A percentile compares a stretch with the other conserved stretches of the same genome.
These are phyloP conservation scores for Candida buenavistaensis DNA, from an alignment of 1,139 yeast species.

Conservation along the genomic window DNA sequence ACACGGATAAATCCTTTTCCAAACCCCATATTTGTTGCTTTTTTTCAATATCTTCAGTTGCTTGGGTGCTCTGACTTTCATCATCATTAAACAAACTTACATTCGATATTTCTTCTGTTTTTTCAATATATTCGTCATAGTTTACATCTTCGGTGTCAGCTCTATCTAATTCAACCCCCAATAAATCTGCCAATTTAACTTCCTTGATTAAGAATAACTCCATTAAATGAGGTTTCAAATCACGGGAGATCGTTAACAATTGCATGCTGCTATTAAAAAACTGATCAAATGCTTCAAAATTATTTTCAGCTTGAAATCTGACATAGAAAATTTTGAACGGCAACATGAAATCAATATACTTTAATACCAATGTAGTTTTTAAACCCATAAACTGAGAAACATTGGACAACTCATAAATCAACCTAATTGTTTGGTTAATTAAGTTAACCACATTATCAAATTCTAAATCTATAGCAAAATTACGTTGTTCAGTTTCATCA, in stretches of 20 bases:
- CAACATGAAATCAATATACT: constrained; percentile 32
- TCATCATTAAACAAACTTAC: constrained; percentile 19
- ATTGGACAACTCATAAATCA: constrained; percentile 10
- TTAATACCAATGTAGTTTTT: constrained; percentile 25
- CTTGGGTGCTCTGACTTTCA: constrained; percentile 9
- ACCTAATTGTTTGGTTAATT: constrained; percentile 12
- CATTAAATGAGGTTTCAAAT: constrained; percentile 26
- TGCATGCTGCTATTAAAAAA: constrained; percentile 23
- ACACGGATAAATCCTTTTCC: constrained; percentile 53
- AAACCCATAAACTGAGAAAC: constrained; percentile 15
- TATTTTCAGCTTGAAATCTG: constrained; percentile 26
- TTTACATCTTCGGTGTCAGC: constrained; percentile 60
- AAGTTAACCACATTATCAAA: constrained; percentile 14
- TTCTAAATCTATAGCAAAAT: constrained; percentile 13
- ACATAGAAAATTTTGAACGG: constrained; percentile 35
- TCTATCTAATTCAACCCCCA: constrained; percentile 48
- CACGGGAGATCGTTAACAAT: constrained; percentile 21
- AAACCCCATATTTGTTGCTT: constrained; percentile 25
- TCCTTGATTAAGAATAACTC: constrained; percentile 37
- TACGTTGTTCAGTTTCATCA: constrained; percentile 16
- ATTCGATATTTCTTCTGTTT: constrained; percentile 15
- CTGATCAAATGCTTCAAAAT: constrained; percentile 27
- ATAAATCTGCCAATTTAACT: constrained; percentile 24
- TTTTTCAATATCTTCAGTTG: constrained; percentile 9
- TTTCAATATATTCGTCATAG: constrained; percentile 35